Evolutionary conservation across 495 filamentous ascomycete genomes (phyloP), one percentile per base, ranked within the genome.

Genomic region (Podospora pseudoanserina): DNA sequence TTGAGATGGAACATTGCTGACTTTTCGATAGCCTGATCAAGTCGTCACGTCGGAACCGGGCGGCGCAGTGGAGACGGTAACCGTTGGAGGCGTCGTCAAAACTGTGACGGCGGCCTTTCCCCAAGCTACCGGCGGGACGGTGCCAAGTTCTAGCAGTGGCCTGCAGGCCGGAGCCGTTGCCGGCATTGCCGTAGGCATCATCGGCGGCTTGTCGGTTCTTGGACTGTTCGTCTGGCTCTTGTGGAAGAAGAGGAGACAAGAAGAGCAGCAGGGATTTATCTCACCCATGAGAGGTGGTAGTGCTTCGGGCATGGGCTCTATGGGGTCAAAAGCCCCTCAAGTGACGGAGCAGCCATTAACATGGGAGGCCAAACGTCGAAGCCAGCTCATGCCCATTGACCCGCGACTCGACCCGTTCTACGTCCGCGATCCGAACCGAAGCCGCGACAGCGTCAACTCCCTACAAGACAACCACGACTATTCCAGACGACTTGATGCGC

Each of bases 391-490:
- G 81, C 80, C 83, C 1, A 77, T 86, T 58, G 84, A 87, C 71
- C 84, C 84, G n/a, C 79, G 85, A 59, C 78, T 86, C 71, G 82
- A 86, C 65, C 84, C 84, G 0, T 85, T 81, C 0, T 86, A 85
- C 68, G 74, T 74, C 30, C 75, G 81, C 18, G 78, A 77, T 26
- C 80, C 78, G 28, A 84, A 82, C 64, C 81, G 81, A 70, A 85
- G 83, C 68, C 80, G 80, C 67, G 83, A 86, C 69, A 86, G 84
- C 72, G 72, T 87, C 70, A 79, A 80, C 60, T 86, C 84, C 4
- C 73, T 87, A 3, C 83, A 83, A 66, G 85, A 87, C 69, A 82
- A 87, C 67, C 82, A 83, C 26, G 85, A 87, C 65, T 87, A 86
- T 66, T 86, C 84, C 54, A 75, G 84, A 68, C 67, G 77, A 19